Evolutionary conservation across 129 eudicot species (phyloP), one percentile per base, ranked within the genome.

Genomic region (Gnaphalium uliginosum): DNA sequence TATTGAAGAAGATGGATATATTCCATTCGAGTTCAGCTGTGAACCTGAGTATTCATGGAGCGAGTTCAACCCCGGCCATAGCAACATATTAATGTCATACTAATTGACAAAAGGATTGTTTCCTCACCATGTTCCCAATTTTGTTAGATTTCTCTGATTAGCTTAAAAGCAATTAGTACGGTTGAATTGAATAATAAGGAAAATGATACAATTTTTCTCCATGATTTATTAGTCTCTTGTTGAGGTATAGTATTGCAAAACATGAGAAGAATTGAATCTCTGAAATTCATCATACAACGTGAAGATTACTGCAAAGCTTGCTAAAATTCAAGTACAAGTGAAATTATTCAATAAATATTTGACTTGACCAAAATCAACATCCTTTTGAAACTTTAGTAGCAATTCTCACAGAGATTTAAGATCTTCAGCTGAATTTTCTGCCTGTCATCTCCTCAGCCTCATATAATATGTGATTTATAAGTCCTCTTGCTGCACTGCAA

Each of bases 401-500:
- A 21, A 29, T 50, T 27, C 22, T 21, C 21, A 30, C 26, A 24
- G 13, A 33, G 67, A 33, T 6, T 79, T 68, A 85, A 76, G 85
- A 74, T 75, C 69, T 81, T 75, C 86, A 69, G 83, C 86, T 94
- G 89, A 91, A 89, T 76, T 91, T 94, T 17, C 97, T 89, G 41
- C 97, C 99, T 25, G 97, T 81, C 78, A 89, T 69, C 81, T 74
- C 80, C 87, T 94, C 99, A 61, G 97, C 84, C 81, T 94, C 99
- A 21, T 79, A 78, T 43, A 94, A 71, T 84, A 94, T 94, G 90
- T 94, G 99, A 76, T 94, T 91, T 74, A 94, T 86, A 78, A 94
- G 93, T 69, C 98, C 98, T 84, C 96, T 88, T 51, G 98, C 97
- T 33, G 98, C 98, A 87, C 96, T 94, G 87, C 84, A 84, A 37